A percentile compares a stretch with the other conserved stretches of the same genome.
Evolutionary conservation across 2,329 filamentous ascomycete genomes (phyloP).

Genomic region (Immersiporthe knoxdaviesiana): DNA sequence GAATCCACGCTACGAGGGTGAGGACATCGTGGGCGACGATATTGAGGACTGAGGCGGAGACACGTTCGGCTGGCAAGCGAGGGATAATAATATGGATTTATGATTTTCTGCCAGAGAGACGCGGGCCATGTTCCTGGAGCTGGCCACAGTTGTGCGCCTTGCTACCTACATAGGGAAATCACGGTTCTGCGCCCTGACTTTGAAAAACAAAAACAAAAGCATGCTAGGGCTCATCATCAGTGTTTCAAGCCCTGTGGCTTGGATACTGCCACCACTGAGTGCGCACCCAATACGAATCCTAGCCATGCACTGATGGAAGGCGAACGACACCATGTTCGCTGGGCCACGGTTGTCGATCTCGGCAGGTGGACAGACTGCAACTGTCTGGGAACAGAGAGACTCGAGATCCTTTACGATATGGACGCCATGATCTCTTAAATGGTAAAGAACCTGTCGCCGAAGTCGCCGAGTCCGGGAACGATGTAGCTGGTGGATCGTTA

Average conservation of each 20-base stretch:
- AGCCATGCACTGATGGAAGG: background rate
- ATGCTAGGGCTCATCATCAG: constrained; percentile 5
- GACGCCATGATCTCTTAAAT: constrained; percentile 55
- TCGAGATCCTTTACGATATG: background rate
- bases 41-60: constrained; percentile 55
- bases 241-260: background rate
- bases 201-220: background rate
- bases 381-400: background rate
- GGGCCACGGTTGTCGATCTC: background rate
- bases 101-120: background rate
- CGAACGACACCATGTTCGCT: background rate
- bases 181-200: background rate
- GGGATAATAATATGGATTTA: background rate
- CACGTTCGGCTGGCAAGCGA: background rate
- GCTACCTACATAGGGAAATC: constrained; percentile 8
- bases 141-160: constrained; percentile 8
- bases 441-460: constrained; percentile 95
- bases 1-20: constrained; percentile 59
- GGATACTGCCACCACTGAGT: constrained; percentile 4
- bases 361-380: background rate
- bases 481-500: constrained; percentile 74
- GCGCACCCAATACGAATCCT: background rate
- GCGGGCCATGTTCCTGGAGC: constrained; percentile 18
- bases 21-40: constrained; percentile 57
- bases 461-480: constrained; percentile 89